Percentiles rank a stretch among this genome's conserved stretches.
Evolutionary conservation across 2,329 filamentous ascomycete genomes (phyloP).

Genomic region (Botrytis aclada): DNA sequence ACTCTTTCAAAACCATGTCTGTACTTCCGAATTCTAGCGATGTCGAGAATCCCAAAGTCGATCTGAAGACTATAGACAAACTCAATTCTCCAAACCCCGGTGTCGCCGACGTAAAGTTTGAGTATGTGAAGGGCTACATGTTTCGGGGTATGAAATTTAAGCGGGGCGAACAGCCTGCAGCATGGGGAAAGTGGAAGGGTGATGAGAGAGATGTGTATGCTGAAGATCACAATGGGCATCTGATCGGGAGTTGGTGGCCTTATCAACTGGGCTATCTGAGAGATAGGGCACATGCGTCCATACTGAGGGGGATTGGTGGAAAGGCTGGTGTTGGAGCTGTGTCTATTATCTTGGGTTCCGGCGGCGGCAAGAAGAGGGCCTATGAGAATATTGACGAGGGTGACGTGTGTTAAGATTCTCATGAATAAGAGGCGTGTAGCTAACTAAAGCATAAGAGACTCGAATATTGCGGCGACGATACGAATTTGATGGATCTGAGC

Average conservation of each 20-base stretch:
- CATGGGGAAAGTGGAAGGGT: accelerated
- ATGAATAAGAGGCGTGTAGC: not conserved
- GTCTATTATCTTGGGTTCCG: constrained; percentile 50
- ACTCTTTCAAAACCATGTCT: not conserved
- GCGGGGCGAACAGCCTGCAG: not conserved
- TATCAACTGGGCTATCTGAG: constrained; percentile 43
- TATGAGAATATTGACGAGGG: constrained; percentile 48
- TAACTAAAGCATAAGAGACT: constrained; percentile 38
- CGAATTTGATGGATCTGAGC: constrained; percentile 44
- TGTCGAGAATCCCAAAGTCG: not conserved
- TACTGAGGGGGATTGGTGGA: constrained; percentile 51
- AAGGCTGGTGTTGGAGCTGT: constrained; percentile 46
- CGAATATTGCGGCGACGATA: constrained; percentile 51
- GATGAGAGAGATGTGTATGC: constrained; percentile 18
- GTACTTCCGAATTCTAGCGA: not conserved
- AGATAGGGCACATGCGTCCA: constrained; percentile 50
- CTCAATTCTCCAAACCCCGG: not conserved
- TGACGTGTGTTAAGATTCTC: constrained; percentile 20
- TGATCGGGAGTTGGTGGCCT: constrained; percentile 50
- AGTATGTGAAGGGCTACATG: not conserved
- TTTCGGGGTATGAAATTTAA: not conserved
- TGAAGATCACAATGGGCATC: constrained; percentile 36
- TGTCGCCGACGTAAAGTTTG: not conserved
- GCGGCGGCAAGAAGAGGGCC: constrained; percentile 17
- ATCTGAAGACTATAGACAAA: not conserved